Evolutionary conservation across 2,329 filamentous ascomycete genomes (phyloP), one percentile per base, ranked within the genome.

Genomic region (Cryphonectria parasitica): DNA sequence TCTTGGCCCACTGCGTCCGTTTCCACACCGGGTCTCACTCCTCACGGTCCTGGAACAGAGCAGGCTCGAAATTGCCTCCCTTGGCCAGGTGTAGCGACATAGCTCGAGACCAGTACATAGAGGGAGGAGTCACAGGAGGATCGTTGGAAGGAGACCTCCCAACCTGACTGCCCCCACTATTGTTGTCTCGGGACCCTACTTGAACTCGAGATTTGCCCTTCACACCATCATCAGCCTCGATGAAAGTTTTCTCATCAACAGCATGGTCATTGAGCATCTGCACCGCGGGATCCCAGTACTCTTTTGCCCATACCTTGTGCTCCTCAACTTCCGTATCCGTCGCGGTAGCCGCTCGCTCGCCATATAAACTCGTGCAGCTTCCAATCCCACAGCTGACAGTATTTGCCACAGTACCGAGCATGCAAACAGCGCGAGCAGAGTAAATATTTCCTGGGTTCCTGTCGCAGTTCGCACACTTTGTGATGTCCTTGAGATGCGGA

Each of bases 341-440:
- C 39, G 64, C 70, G 22, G 64, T 28, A 1, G 45, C 34, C 19
- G 63, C 41, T 6, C 22, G 28, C 2, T 7, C 11, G 41, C 70
- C 70, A 71, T 22, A 22, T 17, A 1, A 3, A 1, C 41, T 41
- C 41, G 49, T 69, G 70, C 4, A 60, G 1, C 5, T 64, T 56
- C 70, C 67, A 71, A 15, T 64, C 36, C 63, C 63, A 71, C 10
- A 69, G 49, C 70, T 71, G 70, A 28, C 67, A 71, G 64, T 66
- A 71, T 39, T 67, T 71, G 17, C 67, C 63, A 28, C 70, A 71
- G 67, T 64, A 71, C 17, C 60, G 22, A 5, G 31, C 58, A 17
- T 39, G 15, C 17, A 45, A 19, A 58, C 70, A 71, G n/a, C 28
- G 68, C 39, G 39, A 58, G 36, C 70, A 69, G 36, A 69, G 19